These are phyloP conservation scores for Botrytis byssoidea DNA, from an alignment of 2,329 filamentous ascomycete genomes.

Conservation along the genomic window DNA sequence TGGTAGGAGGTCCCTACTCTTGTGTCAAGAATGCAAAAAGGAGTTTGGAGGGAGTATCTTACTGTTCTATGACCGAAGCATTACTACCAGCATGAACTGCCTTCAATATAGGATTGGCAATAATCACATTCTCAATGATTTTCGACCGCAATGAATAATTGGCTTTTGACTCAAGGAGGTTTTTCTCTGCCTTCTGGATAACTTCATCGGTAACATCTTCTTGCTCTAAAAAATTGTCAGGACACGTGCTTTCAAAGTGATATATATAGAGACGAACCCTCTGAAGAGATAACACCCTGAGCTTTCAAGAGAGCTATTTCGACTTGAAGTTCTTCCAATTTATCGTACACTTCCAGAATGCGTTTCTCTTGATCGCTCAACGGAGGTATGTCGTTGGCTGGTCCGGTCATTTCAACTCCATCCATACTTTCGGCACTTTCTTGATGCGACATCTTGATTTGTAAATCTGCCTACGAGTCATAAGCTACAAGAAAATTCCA, in stretches of 20 bases:
- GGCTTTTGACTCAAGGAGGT: conserved; percentile 66
- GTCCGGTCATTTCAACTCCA: conserved; percentile 30
- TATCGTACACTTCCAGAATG: conserved; percentile 68
- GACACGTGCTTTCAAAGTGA: conserved; percentile 13
- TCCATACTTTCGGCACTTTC: conserved; percentile 30
- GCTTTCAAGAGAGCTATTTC: conserved; percentile 65
- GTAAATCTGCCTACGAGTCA: neutral
- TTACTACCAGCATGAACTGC: conserved; percentile 69
- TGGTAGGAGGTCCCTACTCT: conserved; percentile 52
- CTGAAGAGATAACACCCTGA: conserved; percentile 37
- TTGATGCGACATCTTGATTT: conserved; percentile 12
- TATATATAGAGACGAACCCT: conserved; percentile 27
- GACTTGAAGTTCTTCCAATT: conserved; percentile 67
- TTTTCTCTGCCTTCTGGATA: conserved; percentile 58
- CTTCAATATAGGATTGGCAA: conserved; percentile 72
- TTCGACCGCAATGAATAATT: conserved; percentile 68
- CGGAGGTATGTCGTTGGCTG: conserved; percentile 41
- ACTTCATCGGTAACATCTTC: conserved; percentile 49
- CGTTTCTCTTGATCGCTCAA: conserved; percentile 66
- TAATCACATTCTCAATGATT: conserved; percentile 66
- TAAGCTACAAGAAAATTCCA: neutral
- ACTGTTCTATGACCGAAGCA: conserved; percentile 68
- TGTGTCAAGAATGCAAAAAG: conserved; percentile 21
- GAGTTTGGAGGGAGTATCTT: conserved; percentile 32
- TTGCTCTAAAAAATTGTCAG: conserved; percentile 30